Conservation (phyloP, 441 rosid species). For the Corymbia citriodora region DNA sequence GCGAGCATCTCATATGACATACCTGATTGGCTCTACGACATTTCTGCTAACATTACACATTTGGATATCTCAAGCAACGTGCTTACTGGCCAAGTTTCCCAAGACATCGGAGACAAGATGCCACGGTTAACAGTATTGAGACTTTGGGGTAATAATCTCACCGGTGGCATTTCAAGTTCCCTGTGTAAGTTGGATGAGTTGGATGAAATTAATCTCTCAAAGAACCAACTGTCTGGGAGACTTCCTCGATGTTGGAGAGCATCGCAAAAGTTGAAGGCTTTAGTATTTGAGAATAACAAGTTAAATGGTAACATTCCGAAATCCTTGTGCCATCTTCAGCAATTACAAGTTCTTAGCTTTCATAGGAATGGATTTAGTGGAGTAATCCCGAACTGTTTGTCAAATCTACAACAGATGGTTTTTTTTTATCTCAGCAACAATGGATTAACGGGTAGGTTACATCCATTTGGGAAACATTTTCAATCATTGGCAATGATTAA, state of each 20-base stretch:
- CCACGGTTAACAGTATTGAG: slow-evolving; percentile 32
- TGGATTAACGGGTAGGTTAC: neutral
- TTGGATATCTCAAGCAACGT: neutral
- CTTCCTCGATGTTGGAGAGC: slow-evolving; percentile 43
- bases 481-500: slow-evolving; percentile 17
- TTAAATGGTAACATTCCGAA: neutral
- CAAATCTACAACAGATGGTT: neutral
- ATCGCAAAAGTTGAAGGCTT: slow-evolving; percentile 26
- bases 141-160: slow-evolving; percentile 38
- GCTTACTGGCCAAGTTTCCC: slow-evolving; percentile 8
- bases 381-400: neutral
- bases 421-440: neutral
- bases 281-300: neutral
- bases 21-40: neutral
- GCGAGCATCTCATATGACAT: neutral
- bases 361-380: neutral
- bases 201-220: slow-evolving; percentile 33
- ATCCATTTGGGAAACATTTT: slow-evolving; percentile 1
- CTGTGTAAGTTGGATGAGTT: slow-evolving; percentile 31
- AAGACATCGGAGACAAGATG: slow-evolving; percentile 37
- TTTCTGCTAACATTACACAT: neutral
- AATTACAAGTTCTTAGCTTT: neutral
- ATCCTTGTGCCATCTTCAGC: neutral
- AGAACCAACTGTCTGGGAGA: slow-evolving; percentile 39
- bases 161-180: slow-evolving; percentile 36